Evolutionary conservation across 371 early-diverging fungal genomes (phyloP), one percentile per base, ranked within the genome.

Genomic region (Gilbertella persicaria): DNA sequence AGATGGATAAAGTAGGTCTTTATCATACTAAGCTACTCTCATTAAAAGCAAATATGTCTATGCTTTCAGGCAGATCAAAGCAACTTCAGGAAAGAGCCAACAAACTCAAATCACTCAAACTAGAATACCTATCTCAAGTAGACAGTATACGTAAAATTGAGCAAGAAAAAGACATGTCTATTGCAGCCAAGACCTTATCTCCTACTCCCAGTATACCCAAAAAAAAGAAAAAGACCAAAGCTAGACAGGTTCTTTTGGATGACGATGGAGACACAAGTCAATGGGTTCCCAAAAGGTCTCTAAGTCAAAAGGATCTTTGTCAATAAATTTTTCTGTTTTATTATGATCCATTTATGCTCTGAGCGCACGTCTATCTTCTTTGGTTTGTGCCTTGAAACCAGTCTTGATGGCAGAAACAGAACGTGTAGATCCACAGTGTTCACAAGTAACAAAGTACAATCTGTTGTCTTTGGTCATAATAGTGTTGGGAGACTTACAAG

Each of bases 341-440:
- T n/a, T n/a, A n/a, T n/a, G n/a, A n/a, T n/a, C n/a, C n/a, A n/a
- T 55, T 66, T 66, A 75, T 26, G 75, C 72, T 59, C 75, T 61
- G 35, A 65, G 67, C 26, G 83, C 78, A 71, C 85, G 83, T 75
- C 82, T 85, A 62, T 78, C 78, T 63, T 77, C 78, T 58, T 73
- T 77, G 19, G 89, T 84, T 53, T 91, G 90, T 43, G 97, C 97
- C 84, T 93, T 88, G 88, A 95, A 96, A 85, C 99, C 99, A 69
- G 95, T 90, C 83, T 97, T 97, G 72, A 99, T 97, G 45, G 97
- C 93, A 50, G 95, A 90, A 30, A 99, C 99, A 46, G 98, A 93
- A 64, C 99, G 87, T 35, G 91, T 89, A 29, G 96, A 94, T 25
- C 97, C 98, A 73, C 99, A 99, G 40, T 93, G 87, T 71, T 97